Percentiles rank a stretch among this genome's conserved stretches.
Evolutionary conservation across 169 alveolate species (phyloP).

Genomic region (Cyclospora cayetanensis): DNA sequence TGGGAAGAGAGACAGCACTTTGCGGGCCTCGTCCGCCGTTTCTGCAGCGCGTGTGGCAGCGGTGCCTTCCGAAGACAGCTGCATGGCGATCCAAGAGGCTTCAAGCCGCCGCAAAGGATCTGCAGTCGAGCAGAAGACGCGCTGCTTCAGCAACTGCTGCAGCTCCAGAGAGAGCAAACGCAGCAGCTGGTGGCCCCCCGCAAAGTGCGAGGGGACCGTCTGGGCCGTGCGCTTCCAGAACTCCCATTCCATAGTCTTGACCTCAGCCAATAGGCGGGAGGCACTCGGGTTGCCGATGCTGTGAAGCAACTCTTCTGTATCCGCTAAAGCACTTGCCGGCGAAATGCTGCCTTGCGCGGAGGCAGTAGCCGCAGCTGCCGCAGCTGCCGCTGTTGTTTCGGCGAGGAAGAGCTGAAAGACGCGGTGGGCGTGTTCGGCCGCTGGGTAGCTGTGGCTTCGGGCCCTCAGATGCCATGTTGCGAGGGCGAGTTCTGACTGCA

Average conservation of each 20-base stretch:
- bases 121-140: not conserved
- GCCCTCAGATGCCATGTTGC: not conserved
- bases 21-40: not conserved
- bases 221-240: not conserved
- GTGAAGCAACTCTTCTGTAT: not conserved
- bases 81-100: not conserved
- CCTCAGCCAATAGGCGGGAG: not conserved
- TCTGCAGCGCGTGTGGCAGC: constrained; percentile 8
- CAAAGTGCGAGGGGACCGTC: not conserved
- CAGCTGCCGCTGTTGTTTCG: not conserved
- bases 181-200: constrained; percentile 23
- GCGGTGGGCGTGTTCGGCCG: constrained; percentile 32
- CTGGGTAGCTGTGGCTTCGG: constrained; percentile 22
- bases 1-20: not conserved
- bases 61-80: not conserved
- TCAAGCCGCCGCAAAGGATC: not conserved
- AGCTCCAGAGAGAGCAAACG: not conserved
- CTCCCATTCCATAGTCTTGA: not conserved
- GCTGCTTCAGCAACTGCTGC: constrained; percentile 18
- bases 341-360: not conserved
- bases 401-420: not conserved
- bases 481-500: not conserved
- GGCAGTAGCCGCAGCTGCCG: not conserved
- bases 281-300: not conserved
- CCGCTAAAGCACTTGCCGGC: not conserved